Conservation (phyloP, 176 grass and related monocot genomes). For the Ananas comosus region DNA sequence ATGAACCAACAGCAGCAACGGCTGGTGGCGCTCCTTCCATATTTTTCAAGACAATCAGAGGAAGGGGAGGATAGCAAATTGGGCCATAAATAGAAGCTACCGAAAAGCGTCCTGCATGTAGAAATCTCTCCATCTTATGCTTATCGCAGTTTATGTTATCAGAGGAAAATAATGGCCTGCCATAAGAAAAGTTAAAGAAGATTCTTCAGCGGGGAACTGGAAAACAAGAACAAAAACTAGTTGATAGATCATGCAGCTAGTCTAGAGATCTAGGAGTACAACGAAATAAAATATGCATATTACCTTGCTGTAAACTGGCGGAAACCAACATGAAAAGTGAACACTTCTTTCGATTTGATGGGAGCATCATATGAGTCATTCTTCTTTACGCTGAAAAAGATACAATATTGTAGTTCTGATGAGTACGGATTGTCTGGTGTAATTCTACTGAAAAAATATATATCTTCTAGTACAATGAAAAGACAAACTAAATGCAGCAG, state of each 20-base stretch:
- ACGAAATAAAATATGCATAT: not conserved
- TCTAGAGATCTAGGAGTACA: slow-evolving; percentile 6
- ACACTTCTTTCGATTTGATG: slow-evolving; percentile 77
- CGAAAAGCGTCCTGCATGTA: slow-evolving; percentile 83
- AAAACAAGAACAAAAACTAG: slow-evolving; percentile 11
- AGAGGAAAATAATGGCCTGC: slow-evolving; percentile 84
- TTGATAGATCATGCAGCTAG: not conserved
- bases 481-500: not conserved
- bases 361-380: slow-evolving; percentile 78
- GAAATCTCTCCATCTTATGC: slow-evolving; percentile 97
- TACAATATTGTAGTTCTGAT: not conserved
- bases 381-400: slow-evolving; percentile 68
- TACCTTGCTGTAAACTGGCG: slow-evolving; percentile 88
- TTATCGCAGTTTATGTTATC: slow-evolving; percentile 92
- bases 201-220: not conserved
- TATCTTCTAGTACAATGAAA: not conserved
- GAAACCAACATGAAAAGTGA: slow-evolving; percentile 89
- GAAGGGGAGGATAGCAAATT: slow-evolving; percentile 58
- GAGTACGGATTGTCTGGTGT: not conserved
- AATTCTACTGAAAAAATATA: not conserved
- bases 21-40: slow-evolving; percentile 49
- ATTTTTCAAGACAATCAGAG: slow-evolving; percentile 72
- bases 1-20: slow-evolving; percentile 65
- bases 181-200: not conserved
- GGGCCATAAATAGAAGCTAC: slow-evolving; percentile 84